Evolutionary conservation across 768 basidiomycete species (phyloP).

Genomic region (Psilocybe subaeruginosa): DNA sequence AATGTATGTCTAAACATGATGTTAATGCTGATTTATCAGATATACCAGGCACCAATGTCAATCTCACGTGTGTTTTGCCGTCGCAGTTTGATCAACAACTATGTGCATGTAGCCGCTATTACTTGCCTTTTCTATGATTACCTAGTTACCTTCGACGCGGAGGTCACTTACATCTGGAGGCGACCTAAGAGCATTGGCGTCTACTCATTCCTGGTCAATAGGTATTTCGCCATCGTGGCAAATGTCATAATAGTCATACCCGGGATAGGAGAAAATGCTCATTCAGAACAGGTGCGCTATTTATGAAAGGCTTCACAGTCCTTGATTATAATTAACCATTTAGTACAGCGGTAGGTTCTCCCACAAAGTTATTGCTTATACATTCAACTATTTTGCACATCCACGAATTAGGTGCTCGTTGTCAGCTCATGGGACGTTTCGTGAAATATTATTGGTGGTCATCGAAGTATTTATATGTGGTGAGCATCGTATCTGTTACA

Average conservation of each 20-base stretch:
- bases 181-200: neutral
- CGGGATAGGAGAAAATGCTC: neutral
- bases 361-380: neutral
- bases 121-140: neutral
- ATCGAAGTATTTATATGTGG: neutral
- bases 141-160: neutral
- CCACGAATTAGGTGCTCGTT: neutral
- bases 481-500: neutral
- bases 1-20: neutral
- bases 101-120: neutral
- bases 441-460: neutral
- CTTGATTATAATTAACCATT: neutral
- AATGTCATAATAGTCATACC: neutral
- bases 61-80: neutral
- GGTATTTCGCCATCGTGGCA: neutral
- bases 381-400: neutral
- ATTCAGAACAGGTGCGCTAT: neutral
- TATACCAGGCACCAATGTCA: no score
- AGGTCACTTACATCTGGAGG: neutral
- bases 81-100: neutral
- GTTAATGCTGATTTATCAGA: no score
- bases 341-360: neutral
- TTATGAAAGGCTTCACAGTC: neutral
- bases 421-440: neutral
- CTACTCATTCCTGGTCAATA: neutral